Conservation (phyloP, 257 asterid species). For the Przewalskia tangutica region DNA sequence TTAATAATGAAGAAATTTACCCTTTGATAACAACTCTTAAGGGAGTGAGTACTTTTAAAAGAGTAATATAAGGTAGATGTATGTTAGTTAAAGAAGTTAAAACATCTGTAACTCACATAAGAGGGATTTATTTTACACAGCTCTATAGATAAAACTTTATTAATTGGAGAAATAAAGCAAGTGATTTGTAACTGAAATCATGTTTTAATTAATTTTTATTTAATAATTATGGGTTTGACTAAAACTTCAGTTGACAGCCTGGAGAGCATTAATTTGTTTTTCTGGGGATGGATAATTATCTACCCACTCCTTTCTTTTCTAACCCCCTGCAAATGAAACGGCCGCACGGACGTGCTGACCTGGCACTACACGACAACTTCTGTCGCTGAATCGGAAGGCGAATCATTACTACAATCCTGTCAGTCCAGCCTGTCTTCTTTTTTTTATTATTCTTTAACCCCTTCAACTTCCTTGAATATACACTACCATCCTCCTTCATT, state of each 20-base stretch:
- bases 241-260: constrained; percentile 35
- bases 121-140: background rate
- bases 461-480: background rate
- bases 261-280: constrained; percentile 38
- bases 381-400: constrained; percentile 85
- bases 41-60: too few relatives aligned
- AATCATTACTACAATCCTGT: constrained; percentile 61
- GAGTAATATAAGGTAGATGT: background rate
- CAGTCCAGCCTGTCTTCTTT: constrained; percentile 64
- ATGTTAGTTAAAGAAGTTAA: background rate
- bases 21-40: too few relatives aligned
- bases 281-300: constrained; percentile 1
- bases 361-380: constrained; percentile 72
- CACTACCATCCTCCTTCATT: background rate
- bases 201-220: background rate
- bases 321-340: constrained; percentile 24
- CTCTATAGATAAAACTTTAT: too few relatives aligned
- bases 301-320: background rate
- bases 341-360: constrained; percentile 64
- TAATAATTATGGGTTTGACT: background rate
- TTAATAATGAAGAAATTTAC: too few relatives aligned
- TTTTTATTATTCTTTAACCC: background rate
- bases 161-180: background rate
- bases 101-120: background rate
- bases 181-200: constrained; percentile 14